Conservation (phyloP, 768 basidiomycete genomes). For the Rhizopogon roseolus region DNA sequence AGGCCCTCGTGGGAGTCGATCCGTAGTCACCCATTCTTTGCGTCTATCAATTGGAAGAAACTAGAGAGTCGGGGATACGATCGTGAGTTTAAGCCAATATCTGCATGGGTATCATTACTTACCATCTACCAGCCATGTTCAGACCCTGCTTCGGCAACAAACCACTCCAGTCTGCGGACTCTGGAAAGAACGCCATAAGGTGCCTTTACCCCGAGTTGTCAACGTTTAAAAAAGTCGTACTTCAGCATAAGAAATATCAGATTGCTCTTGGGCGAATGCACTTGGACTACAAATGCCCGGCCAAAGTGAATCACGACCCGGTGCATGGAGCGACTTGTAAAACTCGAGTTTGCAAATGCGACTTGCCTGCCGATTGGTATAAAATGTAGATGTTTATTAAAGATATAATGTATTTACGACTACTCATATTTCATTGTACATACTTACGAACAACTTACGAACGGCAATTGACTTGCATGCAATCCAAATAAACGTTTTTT, state of each 20-base stretch:
- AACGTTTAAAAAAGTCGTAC: neutral
- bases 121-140: neutral
- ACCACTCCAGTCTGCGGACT: neutral
- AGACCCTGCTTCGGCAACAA: neutral
- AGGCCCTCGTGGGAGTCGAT: slow-evolving; percentile 7
- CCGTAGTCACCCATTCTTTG: slow-evolving; percentile 7
- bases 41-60: slow-evolving; percentile 3
- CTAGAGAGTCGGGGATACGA: slow-evolving; percentile 5
- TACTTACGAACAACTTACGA: neutral
- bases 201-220: neutral
- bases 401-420: too few species aligned
- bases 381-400: neutral
- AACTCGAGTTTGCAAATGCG: neutral
- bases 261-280: neutral
- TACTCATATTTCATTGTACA: too few species aligned
- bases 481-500: neutral
- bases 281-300: neutral
- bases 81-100: neutral
- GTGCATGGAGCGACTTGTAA: neutral
- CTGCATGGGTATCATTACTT: neutral
- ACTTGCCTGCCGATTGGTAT: neutral
- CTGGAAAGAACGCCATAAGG: neutral
- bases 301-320: neutral
- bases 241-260: neutral
- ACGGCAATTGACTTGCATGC: too few species aligned